phyloP scores from a whole-genome alignment of 805 yeast genomes.

The Wickerhamiella qilinensis region DNA sequence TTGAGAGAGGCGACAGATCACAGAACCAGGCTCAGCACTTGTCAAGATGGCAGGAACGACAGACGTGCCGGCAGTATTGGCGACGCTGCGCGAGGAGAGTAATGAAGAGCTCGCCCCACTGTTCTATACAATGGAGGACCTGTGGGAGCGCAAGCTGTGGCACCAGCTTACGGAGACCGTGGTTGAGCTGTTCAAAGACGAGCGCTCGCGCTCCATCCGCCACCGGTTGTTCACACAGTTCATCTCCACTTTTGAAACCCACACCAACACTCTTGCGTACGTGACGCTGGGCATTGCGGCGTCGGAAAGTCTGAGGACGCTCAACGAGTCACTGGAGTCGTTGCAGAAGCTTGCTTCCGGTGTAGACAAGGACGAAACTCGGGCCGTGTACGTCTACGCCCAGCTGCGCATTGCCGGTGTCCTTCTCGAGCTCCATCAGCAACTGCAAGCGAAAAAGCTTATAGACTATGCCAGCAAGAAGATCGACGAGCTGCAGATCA shows the following conservation, averaged over 20 bases:
- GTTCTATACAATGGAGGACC: conserved; percentile 62
- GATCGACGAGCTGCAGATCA: conserved; percentile 37
- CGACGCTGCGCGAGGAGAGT: conserved; percentile 47
- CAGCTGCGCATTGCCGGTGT: conserved; percentile 62
- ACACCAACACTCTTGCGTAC: conserved; percentile 62
- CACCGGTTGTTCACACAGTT: conserved; percentile 56
- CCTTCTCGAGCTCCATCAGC: conserved; percentile 37
- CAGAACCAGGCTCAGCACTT: too few species aligned
- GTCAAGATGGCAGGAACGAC: too few species aligned
- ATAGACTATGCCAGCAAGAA: conserved; percentile 44
- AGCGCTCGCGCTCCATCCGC: conserved; percentile 38
- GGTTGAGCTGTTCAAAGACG: conserved; percentile 40
- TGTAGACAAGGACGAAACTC: conserved; percentile 27
- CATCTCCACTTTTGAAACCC: conserved; percentile 46
- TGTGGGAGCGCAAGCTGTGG: conserved; percentile 83
- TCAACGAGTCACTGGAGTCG: conserved; percentile 35
- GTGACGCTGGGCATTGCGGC: conserved; percentile 57
- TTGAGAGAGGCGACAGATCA: too few species aligned
- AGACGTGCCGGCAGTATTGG: conserved; percentile 35
- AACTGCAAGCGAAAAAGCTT: conserved; percentile 46
- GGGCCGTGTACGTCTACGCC: conserved; percentile 33
- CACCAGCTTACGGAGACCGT: conserved; percentile 72
- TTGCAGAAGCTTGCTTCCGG: conserved; percentile 29
- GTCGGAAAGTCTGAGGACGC: conserved; percentile 27
- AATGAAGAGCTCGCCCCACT: conserved; percentile 46